These are phyloP conservation scores for Panus rudis DNA, from an alignment of 768 basidiomycete species.

Conservation along the genomic window DNA sequence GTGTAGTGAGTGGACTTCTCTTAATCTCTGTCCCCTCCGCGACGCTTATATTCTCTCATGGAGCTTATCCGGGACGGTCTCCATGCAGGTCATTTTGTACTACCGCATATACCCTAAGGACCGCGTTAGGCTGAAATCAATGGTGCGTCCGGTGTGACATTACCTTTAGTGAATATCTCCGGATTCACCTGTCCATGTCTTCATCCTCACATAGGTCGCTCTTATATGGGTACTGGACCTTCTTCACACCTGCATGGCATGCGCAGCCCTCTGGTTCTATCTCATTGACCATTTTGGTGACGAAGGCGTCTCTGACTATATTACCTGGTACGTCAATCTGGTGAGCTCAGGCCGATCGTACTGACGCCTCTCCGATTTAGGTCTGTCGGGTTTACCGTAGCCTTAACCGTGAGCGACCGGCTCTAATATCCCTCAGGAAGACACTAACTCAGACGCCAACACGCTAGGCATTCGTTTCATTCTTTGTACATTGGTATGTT, in stretches of 20 bases:
- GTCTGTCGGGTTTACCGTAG: constrained; percentile 9
- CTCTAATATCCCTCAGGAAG: background rate
- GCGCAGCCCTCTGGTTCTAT: constrained; percentile 17
- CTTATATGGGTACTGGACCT: constrained; percentile 20
- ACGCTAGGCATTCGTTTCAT: constrained; percentile 7
- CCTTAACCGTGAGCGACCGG: constrained; percentile 5
- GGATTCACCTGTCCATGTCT: background rate
- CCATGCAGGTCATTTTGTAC: constrained; percentile 19
- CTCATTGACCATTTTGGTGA: constrained; percentile 16
- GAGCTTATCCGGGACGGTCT: constrained; percentile 20
- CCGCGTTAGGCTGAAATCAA: constrained; percentile 8
- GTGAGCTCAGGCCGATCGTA: background rate
- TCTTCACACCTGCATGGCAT: constrained; percentile 18
- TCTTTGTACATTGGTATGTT: constrained; percentile 6
- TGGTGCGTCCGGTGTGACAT: constrained; percentile 9
- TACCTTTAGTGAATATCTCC: background rate
- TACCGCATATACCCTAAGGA: constrained; percentile 17
- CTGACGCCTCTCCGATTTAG: background rate
- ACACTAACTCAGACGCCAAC: constrained; percentile 5
- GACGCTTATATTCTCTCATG: background rate
- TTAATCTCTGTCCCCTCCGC: background rate
- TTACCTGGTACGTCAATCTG: constrained; percentile 14
- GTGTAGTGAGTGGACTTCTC: constrained; percentile 12
- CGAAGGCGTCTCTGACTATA: constrained; percentile 12
- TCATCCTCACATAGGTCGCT: background rate